Conservation (phyloP, 31 red algal species). For the Endocladia muricata region DNA sequence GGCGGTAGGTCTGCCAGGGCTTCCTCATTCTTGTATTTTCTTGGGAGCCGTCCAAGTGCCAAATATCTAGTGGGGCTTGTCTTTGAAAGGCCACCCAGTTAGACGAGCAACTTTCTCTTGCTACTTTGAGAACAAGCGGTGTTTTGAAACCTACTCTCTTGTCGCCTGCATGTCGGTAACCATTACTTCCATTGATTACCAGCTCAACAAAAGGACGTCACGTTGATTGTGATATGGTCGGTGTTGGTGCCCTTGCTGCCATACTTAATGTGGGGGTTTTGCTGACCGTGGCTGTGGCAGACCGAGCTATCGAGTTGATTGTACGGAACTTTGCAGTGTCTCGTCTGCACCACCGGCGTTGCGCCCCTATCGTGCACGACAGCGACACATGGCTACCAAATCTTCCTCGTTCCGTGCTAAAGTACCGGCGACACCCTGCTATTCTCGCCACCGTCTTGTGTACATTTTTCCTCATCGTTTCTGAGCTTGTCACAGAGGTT, state of each 20-base stretch:
- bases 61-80: too few species aligned
- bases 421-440: conserved; percentile 44
- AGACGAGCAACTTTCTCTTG: too few species aligned
- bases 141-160: too few species aligned
- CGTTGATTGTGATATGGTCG: conserved; percentile 18
- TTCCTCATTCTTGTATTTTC: too few species aligned
- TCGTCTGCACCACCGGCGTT: conserved; percentile 5
- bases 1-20: too few species aligned
- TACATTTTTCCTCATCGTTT: conserved; percentile 31
- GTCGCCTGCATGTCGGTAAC: too few species aligned
- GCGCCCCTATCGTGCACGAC: conserved; percentile 49
- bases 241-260: conserved; percentile 35
- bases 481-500: conserved; percentile 54
- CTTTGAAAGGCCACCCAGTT: too few species aligned
- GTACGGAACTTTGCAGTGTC: conserved; percentile 41
- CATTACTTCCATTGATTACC: too few species aligned
- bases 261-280: conserved; percentile 39
- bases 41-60: too few species aligned
- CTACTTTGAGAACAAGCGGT: too few species aligned
- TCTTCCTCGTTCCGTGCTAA: conserved; percentile 38
- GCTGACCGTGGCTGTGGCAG: conserved; percentile 17
- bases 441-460: conserved; percentile 49
- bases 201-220: too few species aligned
- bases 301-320: conserved; percentile 33
- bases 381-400: conserved; percentile 59